Evolutionary conservation across 768 basidiomycete species (phyloP).

Genomic region (Tylopilus plumbeoviolaceoides): DNA sequence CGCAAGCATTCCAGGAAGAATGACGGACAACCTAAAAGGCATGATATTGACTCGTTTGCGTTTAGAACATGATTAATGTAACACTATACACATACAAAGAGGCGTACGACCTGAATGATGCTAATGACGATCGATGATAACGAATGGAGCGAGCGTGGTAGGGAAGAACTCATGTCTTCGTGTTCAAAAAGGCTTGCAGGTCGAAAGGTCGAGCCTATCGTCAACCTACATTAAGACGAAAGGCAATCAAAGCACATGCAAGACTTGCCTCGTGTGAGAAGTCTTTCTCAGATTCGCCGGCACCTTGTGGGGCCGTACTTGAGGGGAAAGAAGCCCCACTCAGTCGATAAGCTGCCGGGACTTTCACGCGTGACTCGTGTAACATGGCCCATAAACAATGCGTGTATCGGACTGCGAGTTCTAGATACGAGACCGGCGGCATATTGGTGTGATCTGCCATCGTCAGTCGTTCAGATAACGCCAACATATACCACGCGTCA

Average conservation of each 20-base stretch:
- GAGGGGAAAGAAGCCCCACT: conserved; percentile 48
- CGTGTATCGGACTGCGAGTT: conserved; percentile 63
- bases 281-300: conserved; percentile 32
- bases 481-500: background rate
- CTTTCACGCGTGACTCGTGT: conserved; percentile 45
- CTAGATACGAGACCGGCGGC: conserved; percentile 56
- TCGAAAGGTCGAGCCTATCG: conserved; percentile 50
- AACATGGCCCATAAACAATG: conserved; percentile 56
- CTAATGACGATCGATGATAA: conserved; percentile 8
- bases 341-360: conserved; percentile 36
- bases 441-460: conserved; percentile 46
- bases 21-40: background rate
- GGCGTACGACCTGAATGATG: conserved; percentile 13
- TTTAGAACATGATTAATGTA: conserved; percentile 31
- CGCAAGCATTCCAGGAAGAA: background rate
- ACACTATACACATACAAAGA: conserved; percentile 13
- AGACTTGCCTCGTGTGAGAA: conserved; percentile 34
- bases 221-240: background rate
- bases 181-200: conserved; percentile 48
- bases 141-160: background rate
- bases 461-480: conserved; percentile 1
- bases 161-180: conserved; percentile 36
- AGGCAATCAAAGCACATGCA: background rate
- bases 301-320: conserved; percentile 16
- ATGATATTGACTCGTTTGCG: background rate